Percentiles rank a stretch among this genome's conserved stretches.
These are phyloP conservation scores for Nitzschia putrida DNA, from an alignment of 108 stramenopile species.

Conservation along the genomic window DNA sequence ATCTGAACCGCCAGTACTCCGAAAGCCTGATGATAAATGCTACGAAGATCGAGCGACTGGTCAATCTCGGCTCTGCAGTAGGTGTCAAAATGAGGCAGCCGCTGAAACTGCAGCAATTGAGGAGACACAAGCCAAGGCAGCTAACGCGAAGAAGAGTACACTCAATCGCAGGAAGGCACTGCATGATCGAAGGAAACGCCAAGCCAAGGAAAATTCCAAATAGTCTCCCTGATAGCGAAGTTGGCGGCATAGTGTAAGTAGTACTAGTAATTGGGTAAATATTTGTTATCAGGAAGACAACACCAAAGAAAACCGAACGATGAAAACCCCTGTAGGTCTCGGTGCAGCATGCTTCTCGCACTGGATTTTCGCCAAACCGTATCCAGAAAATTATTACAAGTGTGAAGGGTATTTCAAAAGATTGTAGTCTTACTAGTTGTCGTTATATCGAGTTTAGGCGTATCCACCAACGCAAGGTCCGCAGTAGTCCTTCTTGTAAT, in stretches of 20 bases:
- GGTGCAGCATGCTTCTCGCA: too few relatives aligned
- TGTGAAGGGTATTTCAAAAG: too few relatives aligned
- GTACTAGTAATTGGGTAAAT: too few relatives aligned
- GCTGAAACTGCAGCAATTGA: conserved; percentile 50
- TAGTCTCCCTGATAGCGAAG: too few relatives aligned
- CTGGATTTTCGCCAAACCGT: too few relatives aligned
- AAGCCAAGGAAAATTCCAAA: conserved; percentile 23
- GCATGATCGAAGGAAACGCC: conserved; percentile 57
- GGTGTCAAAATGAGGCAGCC: conserved; percentile 74
- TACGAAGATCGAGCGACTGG: conserved; percentile 62
- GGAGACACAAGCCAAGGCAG: conserved; percentile 49
- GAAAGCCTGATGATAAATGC: conserved; percentile 72
- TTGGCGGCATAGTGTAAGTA: too few relatives aligned
- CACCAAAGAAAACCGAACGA: too few relatives aligned
- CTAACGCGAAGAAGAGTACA: conserved; percentile 53
- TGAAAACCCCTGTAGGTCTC: too few relatives aligned
- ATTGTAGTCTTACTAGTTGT: too few relatives aligned
- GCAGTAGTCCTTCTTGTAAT: conserved; percentile 47
- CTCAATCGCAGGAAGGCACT: conserved; percentile 33
- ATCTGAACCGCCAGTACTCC: conserved; percentile 55
- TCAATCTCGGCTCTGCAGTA: conserved; percentile 58
- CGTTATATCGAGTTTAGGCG: neutral
- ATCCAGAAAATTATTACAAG: too few relatives aligned
- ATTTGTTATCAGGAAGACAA: too few relatives aligned
- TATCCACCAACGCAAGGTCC: conserved; percentile 41